Evolutionary conservation across 73 alveolate genomes (phyloP).

Genomic region (Symbiodinium pilosum): DNA sequence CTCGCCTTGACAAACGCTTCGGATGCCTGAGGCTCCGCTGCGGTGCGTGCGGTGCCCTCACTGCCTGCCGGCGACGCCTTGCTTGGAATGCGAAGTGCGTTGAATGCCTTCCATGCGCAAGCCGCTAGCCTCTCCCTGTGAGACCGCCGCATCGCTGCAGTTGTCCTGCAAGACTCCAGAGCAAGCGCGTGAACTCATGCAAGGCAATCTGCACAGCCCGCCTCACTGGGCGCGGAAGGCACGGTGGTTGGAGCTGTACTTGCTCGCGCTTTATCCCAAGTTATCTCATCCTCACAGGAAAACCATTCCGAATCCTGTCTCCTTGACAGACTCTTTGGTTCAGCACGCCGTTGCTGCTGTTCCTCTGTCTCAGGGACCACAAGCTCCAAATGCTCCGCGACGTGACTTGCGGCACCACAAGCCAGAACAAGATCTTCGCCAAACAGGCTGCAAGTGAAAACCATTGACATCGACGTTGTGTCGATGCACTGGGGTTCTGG

Average conservation of each 20-base stretch:
- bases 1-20: too few species aligned
- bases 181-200: not conserved
- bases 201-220: not conserved
- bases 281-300: not conserved
- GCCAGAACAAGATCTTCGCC: constrained; percentile 59
- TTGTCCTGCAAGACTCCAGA: not conserved
- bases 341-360: not conserved
- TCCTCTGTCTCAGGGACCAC: not conserved
- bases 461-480: constrained; percentile 53
- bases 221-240: not conserved
- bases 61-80: not conserved
- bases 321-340: not conserved
- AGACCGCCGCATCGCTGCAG: not conserved
- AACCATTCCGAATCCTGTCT: not conserved
- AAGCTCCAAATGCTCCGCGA: constrained; percentile 49
- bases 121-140: not conserved
- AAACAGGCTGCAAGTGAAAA: constrained; percentile 46
- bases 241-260: not conserved
- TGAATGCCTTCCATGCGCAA: not conserved
- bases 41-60: not conserved
- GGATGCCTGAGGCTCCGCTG: too few species aligned
- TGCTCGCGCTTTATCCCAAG: not conserved
- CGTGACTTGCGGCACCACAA: constrained; percentile 24
- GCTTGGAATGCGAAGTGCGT: not conserved
- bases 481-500: too few species aligned